Percentiles rank a stretch among this genome's conserved stretches.
Conservation (phyloP, 768 basidiomycete genomes). For the Naganishia friedmannii region DNA sequence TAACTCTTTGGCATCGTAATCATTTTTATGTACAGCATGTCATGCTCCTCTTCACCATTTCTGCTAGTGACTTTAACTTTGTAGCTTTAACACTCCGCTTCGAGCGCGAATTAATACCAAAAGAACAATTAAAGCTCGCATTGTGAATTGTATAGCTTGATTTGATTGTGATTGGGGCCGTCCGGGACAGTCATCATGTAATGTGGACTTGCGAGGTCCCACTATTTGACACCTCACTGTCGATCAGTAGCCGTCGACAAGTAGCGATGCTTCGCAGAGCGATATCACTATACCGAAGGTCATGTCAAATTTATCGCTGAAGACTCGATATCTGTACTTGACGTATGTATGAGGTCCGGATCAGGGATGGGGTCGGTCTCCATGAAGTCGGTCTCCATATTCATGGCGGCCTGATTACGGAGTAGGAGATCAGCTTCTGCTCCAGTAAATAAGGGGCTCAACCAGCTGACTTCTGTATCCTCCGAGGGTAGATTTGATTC, state of each 20-base stretch:
- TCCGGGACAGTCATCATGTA: not conserved
- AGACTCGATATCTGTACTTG: not conserved
- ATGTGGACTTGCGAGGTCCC: not conserved
- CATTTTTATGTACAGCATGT: no score
- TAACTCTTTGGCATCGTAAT: no score
- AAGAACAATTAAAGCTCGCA: not conserved
- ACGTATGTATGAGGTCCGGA: not conserved
- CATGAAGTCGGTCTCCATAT: not conserved
- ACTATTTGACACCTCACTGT: not conserved
- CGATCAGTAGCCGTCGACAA: not conserved
- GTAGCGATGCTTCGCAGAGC: not conserved
- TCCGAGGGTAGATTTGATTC: not conserved
- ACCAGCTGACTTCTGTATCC: not conserved
- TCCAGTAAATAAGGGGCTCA: not conserved
- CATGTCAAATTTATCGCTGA: not conserved
- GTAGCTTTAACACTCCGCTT: no score
- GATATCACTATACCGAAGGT: not conserved
- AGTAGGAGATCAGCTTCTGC: not conserved
- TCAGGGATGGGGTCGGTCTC: not conserved
- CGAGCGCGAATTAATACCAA: no score
- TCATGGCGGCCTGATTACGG: not conserved
- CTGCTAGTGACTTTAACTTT: no score
- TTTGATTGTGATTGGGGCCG: not conserved
- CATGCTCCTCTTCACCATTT: no score
- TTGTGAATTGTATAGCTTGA: not conserved